Conservation (phyloP, 305 asterid genomes). For the Fraxinus baroniana region DNA sequence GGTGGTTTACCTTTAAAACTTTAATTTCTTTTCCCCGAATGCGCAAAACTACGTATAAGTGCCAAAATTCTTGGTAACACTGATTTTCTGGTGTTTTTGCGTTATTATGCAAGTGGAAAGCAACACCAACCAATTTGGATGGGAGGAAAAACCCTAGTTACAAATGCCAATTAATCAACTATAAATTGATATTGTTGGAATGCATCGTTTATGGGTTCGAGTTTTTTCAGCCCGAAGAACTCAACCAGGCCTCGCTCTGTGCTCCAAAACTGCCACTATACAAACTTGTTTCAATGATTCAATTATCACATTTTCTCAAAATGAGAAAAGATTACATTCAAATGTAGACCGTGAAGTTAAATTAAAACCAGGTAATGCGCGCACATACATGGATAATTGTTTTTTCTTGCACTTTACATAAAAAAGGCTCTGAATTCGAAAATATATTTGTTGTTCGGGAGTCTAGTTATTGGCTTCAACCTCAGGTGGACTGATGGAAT, state of each 20-base stretch:
- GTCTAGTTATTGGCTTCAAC: neutral
- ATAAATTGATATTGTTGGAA: slow-evolving; percentile 19
- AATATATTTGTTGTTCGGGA: neutral
- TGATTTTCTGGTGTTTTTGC: neutral
- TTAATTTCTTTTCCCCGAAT: neutral
- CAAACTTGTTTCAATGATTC: slow-evolving; percentile 16
- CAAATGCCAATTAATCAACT: neutral
- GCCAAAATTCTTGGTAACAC: neutral
- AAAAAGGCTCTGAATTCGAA: neutral
- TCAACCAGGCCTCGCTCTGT: slow-evolving; percentile 25
- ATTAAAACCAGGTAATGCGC: slow-evolving; percentile 27
- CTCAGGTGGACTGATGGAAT: neutral
- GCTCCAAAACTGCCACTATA: slow-evolving; percentile 22
- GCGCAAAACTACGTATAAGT: too few species aligned
- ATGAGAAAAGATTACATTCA: slow-evolving; percentile 24
- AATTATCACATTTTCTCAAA: slow-evolving; percentile 23
- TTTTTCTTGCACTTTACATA: slow-evolving; percentile 8
- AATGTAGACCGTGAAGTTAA: slow-evolving; percentile 9
- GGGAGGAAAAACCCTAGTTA: neutral
- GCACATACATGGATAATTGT: neutral
- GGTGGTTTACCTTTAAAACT: too few species aligned
- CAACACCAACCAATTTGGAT: neutral
- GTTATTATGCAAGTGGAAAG: neutral
- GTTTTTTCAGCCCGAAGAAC: slow-evolving; percentile 35
- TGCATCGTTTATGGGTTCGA: slow-evolving; percentile 42